Base-by-base conservation (phyloP, 2,329 filamentous ascomycete genomes). In the Juglanconis sp. region DNA sequence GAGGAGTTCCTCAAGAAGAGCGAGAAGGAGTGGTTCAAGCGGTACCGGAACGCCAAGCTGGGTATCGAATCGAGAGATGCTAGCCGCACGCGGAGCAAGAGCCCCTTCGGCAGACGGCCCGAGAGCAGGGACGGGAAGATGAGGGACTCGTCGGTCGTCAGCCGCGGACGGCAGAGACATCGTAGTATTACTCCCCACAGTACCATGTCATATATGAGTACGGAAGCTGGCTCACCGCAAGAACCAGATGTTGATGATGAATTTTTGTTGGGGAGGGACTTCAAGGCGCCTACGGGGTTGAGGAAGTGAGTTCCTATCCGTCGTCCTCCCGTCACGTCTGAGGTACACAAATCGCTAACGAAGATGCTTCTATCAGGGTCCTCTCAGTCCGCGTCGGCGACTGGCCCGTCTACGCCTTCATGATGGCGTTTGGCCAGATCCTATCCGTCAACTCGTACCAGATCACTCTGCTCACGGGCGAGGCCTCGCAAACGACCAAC, bases 401-500 rank as follows among this genome's bases (percentile, higher is more conserved):
- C 66, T 88, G 85, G 85, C 86, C 85, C 1, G 69, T 87, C 9
- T 88, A 88, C 70, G 81, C 83, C 7, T 77, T 88, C 63, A 76
- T 88, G 57, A 79, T 88, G 35, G 84, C 84, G 10, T 76, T 87
- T 35, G 82, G 83, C 31, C 85, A 88, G 66, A 83, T 88, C 63
- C 82, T 88, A 53, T 84, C 86, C 2, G 82, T 84, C 60, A 88
- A 87, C 71, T 87, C 84, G 1, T 88, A 88, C 71, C 87, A 89
- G 68, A 85, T 89, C 68, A 87, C 86, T 1, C 76, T 89, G 17
- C 77, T 89, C 30, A 86, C 84, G 0, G 87, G 86, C 31, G 81
- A 86, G 66, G 76, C 85, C 17, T 85, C 83, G 60, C 79, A 88
- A 69, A 79, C 80, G 3, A 82, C 85, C 5, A 71, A 74, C 35